Conservation (phyloP, 768 basidiomycete genomes). For the Phylloporus sp. region DNA sequence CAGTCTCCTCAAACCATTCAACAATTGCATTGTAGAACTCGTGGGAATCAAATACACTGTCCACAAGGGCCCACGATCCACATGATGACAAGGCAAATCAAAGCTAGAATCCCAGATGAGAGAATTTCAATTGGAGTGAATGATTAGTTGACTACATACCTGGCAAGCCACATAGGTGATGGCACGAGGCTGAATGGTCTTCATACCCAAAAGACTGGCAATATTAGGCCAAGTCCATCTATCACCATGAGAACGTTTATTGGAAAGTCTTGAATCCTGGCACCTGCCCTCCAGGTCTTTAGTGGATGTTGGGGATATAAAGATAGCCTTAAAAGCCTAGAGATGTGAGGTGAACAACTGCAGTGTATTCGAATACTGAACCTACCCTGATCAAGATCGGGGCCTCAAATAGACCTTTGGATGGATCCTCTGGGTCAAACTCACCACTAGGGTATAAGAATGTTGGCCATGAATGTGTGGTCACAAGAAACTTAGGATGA, state of each 20-base stretch:
- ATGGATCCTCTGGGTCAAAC: not conserved
- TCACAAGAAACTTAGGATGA: not conserved
- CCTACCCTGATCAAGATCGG: not conserved
- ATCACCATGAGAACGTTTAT: not conserved
- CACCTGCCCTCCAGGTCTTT: not conserved
- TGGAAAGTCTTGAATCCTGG: not conserved
- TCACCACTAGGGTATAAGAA: slow-evolving; percentile 1
- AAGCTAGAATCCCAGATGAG: too few species aligned
- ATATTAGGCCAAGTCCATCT: not conserved
- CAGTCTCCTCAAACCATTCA: too few species aligned
- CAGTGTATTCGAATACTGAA: not conserved
- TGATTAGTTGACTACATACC: not conserved
- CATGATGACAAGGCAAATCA: too few species aligned
- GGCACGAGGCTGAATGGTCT: not conserved
- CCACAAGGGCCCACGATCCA: too few species aligned
- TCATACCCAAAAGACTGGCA: not conserved
- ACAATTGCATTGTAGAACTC: too few species aligned
- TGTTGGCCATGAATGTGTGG: not conserved
- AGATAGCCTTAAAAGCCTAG: slow-evolving; percentile 1
- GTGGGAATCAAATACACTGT: too few species aligned
- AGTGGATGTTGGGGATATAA: not conserved
- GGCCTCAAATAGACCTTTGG: not conserved
- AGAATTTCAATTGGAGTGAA: too few species aligned
- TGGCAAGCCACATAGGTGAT: slow-evolving; percentile 8
- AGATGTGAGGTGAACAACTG: not conserved